These are phyloP conservation scores for Aspergillus thermomutatus DNA, from an alignment of 2,329 filamentous ascomycete species.

Conservation along the genomic window DNA sequence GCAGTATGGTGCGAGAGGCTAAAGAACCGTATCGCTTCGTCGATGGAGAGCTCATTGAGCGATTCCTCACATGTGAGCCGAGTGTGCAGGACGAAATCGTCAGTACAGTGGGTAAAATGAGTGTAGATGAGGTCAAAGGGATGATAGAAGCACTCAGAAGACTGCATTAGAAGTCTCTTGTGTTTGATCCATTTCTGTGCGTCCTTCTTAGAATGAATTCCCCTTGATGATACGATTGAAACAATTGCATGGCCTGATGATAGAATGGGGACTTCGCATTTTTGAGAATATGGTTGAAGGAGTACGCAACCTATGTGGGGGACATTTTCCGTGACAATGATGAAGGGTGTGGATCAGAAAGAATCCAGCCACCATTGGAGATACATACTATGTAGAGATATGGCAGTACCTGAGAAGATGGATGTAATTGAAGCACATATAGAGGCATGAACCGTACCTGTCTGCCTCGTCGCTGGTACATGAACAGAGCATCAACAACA, in stretches of 20 bases:
- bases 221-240: background rate
- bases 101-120: conserved; percentile 48
- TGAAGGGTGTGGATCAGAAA: too few relatives aligned
- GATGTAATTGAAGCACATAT: background rate
- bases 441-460: background rate
- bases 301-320: background rate
- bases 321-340: too few relatives aligned
- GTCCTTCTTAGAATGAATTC: background rate
- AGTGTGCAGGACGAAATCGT: conserved; percentile 54
- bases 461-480: background rate
- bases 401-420: too few relatives aligned
- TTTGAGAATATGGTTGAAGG: background rate
- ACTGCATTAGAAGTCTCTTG: conserved; percentile 39
- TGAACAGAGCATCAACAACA: background rate
- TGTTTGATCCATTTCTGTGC: background rate
- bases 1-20: conserved; percentile 65
- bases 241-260: background rate
- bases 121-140: conserved; percentile 59
- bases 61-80: conserved; percentile 71
- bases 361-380: too few relatives aligned
- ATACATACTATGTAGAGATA: too few relatives aligned
- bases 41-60: conserved; percentile 86
- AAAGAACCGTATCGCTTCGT: conserved; percentile 83
- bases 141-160: conserved; percentile 57
- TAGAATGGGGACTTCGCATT: background rate